Evolutionary conservation across 768 basidiomycete genomes (phyloP), one percentile per base, ranked within the genome.

Genomic region (Krasilnikovozyma curviuscula): DNA sequence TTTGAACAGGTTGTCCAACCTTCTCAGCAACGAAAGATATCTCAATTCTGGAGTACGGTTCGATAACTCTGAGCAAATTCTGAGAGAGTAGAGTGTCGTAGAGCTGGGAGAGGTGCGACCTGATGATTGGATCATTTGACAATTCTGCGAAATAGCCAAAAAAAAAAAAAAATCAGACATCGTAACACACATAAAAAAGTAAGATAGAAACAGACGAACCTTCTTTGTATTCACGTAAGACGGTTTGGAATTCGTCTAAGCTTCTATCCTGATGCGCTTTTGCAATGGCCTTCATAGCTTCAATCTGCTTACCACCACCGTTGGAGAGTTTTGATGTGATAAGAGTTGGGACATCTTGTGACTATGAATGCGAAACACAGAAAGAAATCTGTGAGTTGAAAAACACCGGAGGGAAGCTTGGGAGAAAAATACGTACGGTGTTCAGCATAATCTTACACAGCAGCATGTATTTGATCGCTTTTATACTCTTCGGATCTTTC

Each of bases 381-480:
- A 4, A 8, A 12, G 38, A 7, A 19, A 33, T 3, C 5, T 23
- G 21, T 14, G 47, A 31, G 29, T 37, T n/a, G 35, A 23, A 18
- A 12, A n/a, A 18, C 10, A 14, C 29, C 19, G 7, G 16, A 21
- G n/a, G 30, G 39, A 16, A n/a, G 24, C 5, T 25, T 33, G 44
- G 19, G 24, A 39, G 32, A 33, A 5, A 35, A 29, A 12, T 21
- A 70, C 78, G 54, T 51, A 91, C 89, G 61, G 91, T 64, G 59
- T 86, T 86, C 54, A 97, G 70, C 91, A 98, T 98, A 61, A 98
- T 79, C 63, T 98, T 97, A 66, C 93, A 98, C 38, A 95, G 65
- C 14, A 95, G 71, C 91, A 97, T 93, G 65, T 98, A 97, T 66
- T 98, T 97, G 55, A 98, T 69, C 5, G 86, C 86, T 1, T 73